Conservation (phyloP, 148 eudicot species). For the Nepenthes gracilis region DNA sequence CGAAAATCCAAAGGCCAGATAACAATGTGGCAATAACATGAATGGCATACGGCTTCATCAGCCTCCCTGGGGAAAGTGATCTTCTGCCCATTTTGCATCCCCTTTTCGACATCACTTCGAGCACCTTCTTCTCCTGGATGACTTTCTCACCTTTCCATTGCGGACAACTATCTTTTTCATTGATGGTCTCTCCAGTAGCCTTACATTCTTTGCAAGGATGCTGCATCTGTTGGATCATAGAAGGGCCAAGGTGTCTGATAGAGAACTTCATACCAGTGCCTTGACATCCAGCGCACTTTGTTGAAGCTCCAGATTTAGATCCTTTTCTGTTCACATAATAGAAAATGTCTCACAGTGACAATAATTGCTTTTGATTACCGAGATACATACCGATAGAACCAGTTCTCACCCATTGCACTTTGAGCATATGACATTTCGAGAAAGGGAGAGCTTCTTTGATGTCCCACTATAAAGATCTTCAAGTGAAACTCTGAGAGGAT, state of each 20-base stretch:
- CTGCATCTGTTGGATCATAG: slow-evolving; percentile 7
- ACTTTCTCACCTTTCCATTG: slow-evolving; percentile 2
- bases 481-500: too few species aligned
- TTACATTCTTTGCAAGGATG: slow-evolving; percentile 5
- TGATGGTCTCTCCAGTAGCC: slow-evolving; percentile 3
- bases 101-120: slow-evolving; percentile 1
- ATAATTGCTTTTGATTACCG: not conserved
- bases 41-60: slow-evolving; percentile 4
- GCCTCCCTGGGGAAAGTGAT: slow-evolving; percentile 3
- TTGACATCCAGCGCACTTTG: slow-evolving; percentile 1
- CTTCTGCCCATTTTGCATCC: slow-evolving; percentile 3
- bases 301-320: slow-evolving; percentile 4
- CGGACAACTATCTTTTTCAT: not conserved
- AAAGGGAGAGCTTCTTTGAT: too few species aligned
- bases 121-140: slow-evolving; percentile 4
- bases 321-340: not conserved
- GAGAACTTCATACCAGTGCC: slow-evolving; percentile 3
- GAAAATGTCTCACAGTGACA: too few species aligned
- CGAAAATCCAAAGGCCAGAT: not conserved
- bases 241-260: slow-evolving; percentile 1
- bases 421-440: slow-evolving; percentile 12
- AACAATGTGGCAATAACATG: not conserved
- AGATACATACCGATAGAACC: not conserved
- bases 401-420: slow-evolving; percentile 9
- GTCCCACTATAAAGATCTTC: too few species aligned